Evolutionary conservation across 768 basidiomycete genomes (phyloP).

Genomic region (Dendrothele bispora): DNA sequence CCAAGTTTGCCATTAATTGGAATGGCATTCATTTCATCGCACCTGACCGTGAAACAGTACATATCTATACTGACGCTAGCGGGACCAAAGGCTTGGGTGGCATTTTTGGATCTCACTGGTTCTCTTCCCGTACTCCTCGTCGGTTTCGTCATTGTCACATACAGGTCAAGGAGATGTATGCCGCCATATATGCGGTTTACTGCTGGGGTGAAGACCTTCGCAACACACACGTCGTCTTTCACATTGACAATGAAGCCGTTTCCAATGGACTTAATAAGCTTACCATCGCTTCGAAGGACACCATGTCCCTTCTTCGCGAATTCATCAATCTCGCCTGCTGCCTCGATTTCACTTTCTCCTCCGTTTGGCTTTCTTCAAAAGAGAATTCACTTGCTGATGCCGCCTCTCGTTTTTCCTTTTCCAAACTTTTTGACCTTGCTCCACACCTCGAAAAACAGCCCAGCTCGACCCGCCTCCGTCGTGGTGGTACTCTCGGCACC

Average conservation of each 20-base stretch:
- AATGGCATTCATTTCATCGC: conserved; percentile 9
- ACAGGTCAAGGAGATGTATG: conserved; percentile 2
- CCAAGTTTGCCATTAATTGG: not conserved
- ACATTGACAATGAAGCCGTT: not conserved
- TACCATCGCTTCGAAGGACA: conserved; percentile 9
- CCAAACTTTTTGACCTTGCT: conserved; percentile 5
- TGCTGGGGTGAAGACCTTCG: not conserved
- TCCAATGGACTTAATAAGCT: not conserved
- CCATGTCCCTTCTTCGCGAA: conserved; percentile 7
- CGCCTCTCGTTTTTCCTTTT: conserved; percentile 6
- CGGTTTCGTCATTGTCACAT: conserved; percentile 6
- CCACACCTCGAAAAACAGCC: no score
- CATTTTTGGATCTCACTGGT: conserved; percentile 1
- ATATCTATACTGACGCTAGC: not conserved
- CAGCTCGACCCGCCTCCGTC: no score
- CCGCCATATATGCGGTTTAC: not conserved
- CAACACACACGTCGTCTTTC: not conserved
- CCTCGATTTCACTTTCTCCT: conserved; percentile 8
- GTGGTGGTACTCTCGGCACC: not conserved
- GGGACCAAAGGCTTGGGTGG: conserved; percentile 7
- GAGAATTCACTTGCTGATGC: conserved; percentile 1
- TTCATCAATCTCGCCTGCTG: not conserved
- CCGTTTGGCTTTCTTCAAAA: conserved; percentile 7
- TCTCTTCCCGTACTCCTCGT: not conserved
- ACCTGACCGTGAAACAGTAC: not conserved